Percentiles rank a stretch among this genome's conserved stretches.
These are phyloP conservation scores for Tolypocladium pustulatum DNA, from an alignment of 2,329 filamentous ascomycete genomes.

Conservation along the genomic window DNA sequence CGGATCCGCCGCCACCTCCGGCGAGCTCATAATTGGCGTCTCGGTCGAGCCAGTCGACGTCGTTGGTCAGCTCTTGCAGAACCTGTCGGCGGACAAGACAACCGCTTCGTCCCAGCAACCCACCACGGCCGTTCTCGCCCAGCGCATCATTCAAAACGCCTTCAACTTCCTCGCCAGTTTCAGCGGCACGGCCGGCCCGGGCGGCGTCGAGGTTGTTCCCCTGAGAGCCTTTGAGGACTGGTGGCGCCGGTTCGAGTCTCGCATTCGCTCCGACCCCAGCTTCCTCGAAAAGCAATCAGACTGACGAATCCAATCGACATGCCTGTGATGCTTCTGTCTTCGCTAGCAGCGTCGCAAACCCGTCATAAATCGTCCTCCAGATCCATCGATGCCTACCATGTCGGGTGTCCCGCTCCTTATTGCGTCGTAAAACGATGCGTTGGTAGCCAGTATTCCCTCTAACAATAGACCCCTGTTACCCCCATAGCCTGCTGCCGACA, in stretches of 20 bases:
- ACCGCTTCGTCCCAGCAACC: conserved; percentile 21
- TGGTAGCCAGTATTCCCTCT: not conserved
- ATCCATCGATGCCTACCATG: not conserved
- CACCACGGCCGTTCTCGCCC: conserved; percentile 70
- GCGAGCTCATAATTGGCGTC: conserved; percentile 66
- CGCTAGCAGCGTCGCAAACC: not conserved
- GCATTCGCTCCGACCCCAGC: conserved; percentile 72
- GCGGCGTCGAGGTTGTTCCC: conserved; percentile 78
- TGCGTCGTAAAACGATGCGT: not conserved
- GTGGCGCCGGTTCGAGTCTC: conserved; percentile 94
- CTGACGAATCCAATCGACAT: conserved; percentile 2
- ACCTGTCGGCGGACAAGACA: conserved; percentile 32
- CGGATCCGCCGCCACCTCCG: conserved; percentile 13
- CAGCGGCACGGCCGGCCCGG: conserved; percentile 49
- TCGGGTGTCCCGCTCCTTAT: not conserved
- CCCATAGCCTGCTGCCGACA: not conserved
- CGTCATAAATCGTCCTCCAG: not conserved
- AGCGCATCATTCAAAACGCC: conserved; percentile 90
- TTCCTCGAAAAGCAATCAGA: conserved; percentile 63
- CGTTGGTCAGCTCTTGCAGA: conserved; percentile 60
- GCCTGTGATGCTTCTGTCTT: not conserved
- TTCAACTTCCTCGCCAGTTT: conserved; percentile 95
- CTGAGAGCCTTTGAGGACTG: conserved; percentile 91
- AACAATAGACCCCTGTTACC: not conserved
- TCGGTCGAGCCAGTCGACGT: conserved; percentile 65